Conservation (phyloP, 805 yeast species). For the Grigorovia yakushimaensis region DNA sequence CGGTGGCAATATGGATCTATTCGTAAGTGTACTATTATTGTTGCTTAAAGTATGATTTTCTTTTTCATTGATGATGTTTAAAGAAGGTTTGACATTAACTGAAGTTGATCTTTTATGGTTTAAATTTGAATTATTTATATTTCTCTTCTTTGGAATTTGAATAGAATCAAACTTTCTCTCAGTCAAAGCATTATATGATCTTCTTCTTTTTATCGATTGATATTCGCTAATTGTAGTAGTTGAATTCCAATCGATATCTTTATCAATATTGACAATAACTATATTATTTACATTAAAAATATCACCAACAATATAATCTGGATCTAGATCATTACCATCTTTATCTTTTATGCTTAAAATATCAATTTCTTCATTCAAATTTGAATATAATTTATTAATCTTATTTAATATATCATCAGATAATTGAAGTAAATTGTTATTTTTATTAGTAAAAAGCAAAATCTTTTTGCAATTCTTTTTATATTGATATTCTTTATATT, state of each 20-base stretch:
- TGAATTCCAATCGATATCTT: constrained; percentile 29
- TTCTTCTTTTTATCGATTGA: constrained; percentile 9
- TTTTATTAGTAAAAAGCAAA: constrained; percentile 48
- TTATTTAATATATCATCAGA: constrained; percentile 45
- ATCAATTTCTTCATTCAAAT: constrained; percentile 38
- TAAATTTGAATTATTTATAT: neutral
- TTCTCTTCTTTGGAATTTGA: constrained; percentile 10
- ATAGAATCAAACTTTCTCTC: neutral
- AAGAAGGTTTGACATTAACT: constrained; percentile 30
- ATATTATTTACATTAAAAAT: constrained; percentile 44
- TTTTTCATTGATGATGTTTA: constrained; percentile 14
- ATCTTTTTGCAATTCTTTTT: constrained; percentile 34
- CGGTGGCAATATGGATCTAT: constrained; percentile 25
- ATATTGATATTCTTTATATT: neutral
- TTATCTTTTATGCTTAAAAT: constrained; percentile 55
- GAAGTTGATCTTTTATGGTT: constrained; percentile 25
- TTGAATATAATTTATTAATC: constrained; percentile 54
- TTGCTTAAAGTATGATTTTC: constrained; percentile 7
- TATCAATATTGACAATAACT: constrained; percentile 35
- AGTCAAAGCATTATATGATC: constrained; percentile 8
- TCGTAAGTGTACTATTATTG: constrained; percentile 12
- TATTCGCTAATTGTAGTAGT: constrained; percentile 3
- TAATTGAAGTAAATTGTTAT: constrained; percentile 37
- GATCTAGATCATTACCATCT: constrained; percentile 65
- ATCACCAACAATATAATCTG: constrained; percentile 56